Evolutionary conservation across 1,284 basidiomycete species (phyloP).

Genomic region (Cystobasidiaceae sp.): DNA sequence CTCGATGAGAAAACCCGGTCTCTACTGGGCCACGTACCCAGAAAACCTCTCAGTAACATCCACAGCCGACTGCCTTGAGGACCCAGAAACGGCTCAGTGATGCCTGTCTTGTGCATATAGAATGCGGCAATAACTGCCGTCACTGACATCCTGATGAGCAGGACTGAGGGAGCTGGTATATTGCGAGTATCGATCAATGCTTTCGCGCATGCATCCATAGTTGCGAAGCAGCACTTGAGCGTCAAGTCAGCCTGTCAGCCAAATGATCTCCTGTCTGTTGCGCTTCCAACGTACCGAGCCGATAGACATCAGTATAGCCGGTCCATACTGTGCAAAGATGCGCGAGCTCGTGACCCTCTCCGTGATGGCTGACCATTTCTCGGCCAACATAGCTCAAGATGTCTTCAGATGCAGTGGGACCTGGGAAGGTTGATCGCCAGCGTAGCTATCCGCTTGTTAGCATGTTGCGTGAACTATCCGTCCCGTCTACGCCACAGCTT

Average conservation of each 20-base stretch:
- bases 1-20: too few species aligned
- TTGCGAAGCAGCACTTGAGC: constrained; percentile 1
- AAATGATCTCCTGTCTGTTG: neutral
- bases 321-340: neutral
- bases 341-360: too few species aligned
- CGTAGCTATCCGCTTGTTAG: too few species aligned
- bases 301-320: neutral
- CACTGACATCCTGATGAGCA: neutral
- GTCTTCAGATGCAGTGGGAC: too few species aligned
- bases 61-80: neutral
- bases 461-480: too few species aligned
- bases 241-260: neutral
- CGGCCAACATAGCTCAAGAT: too few species aligned
- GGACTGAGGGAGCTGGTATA: neutral
- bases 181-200: neutral
- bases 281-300: neutral
- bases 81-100: neutral
- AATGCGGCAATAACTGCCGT: neutral
- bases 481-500: too few species aligned
- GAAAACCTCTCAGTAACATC: neutral
- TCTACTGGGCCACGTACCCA: too few species aligned
- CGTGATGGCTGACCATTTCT: too few species aligned
- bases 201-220: neutral
- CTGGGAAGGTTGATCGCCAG: too few species aligned
- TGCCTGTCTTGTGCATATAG: neutral